These are phyloP conservation scores for Suillus americanus DNA, from an alignment of 768 basidiomycete species.

Conservation along the genomic window DNA sequence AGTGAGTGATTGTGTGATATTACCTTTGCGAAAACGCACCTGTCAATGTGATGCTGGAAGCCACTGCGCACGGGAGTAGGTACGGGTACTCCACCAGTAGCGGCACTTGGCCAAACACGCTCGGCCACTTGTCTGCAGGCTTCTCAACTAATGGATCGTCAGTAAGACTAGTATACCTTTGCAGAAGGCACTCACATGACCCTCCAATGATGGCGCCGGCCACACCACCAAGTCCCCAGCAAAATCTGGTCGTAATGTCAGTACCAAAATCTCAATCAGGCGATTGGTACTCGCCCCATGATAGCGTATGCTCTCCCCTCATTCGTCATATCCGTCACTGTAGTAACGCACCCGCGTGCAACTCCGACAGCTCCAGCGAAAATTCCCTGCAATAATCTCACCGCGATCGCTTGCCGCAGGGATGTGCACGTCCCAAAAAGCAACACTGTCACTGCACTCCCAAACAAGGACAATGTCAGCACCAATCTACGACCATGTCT, in stretches of 20 bases:
- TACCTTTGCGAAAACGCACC: constrained; percentile 41
- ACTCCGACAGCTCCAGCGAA: constrained; percentile 96
- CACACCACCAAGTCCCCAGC: constrained; percentile 97
- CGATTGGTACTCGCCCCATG: constrained; percentile 55
- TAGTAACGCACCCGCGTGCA: constrained; percentile 83
- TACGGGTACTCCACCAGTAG: constrained; percentile 86
- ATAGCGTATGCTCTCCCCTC: constrained; percentile 95
- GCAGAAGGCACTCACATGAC: constrained; percentile 52
- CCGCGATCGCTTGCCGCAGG: constrained; percentile 76
- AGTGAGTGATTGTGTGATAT: not conserved
- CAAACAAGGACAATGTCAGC: constrained; percentile 80
- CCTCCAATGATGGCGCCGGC: constrained; percentile 86
- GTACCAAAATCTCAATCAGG: constrained; percentile 3
- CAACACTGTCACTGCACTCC: constrained; percentile 77
- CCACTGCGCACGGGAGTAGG: constrained; percentile 81
- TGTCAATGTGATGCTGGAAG: constrained; percentile 70
- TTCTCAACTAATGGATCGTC: constrained; percentile 60
- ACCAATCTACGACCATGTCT: constrained; percentile 87
- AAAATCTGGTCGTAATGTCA: constrained; percentile 54
- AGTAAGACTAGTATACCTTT: constrained; percentile 8
- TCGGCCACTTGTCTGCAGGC: constrained; percentile 86
- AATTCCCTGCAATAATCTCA: constrained; percentile 87
- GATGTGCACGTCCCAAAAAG: constrained; percentile 77
- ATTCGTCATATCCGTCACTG: constrained; percentile 88
- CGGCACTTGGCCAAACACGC: constrained; percentile 59